phyloP scores from a whole-genome alignment of 2,329 filamentous ascomycete species.

The Ophiostoma angusticollis region DNA sequence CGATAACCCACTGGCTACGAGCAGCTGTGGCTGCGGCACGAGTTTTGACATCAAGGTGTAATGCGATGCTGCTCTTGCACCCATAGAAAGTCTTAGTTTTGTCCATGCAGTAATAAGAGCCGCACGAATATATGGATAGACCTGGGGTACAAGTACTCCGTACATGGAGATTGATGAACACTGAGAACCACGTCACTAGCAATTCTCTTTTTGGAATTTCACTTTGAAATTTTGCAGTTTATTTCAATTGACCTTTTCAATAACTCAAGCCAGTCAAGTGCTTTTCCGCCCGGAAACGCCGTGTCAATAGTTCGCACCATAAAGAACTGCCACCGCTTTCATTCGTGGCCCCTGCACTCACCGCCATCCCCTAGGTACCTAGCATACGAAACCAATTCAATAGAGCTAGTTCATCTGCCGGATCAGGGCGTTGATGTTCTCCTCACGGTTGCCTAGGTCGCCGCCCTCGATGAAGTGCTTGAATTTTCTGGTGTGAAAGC shows the following conservation, averaged over 20 bases:
- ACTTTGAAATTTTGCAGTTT: too few relatives aligned
- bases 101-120: too few relatives aligned
- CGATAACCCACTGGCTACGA: slow-evolving; percentile 82
- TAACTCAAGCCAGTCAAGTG: slow-evolving; percentile 3
- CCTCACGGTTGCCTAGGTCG: slow-evolving; percentile 97
- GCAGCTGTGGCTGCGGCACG: slow-evolving; percentile 92
- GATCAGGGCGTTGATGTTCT: slow-evolving; percentile 92
- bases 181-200: too few relatives aligned
- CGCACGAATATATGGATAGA: too few relatives aligned
- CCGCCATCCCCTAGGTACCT: too few relatives aligned
- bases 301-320: too few relatives aligned
- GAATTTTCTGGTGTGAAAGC: slow-evolving; percentile 95
- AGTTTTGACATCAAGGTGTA: slow-evolving; percentile 85
- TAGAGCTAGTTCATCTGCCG: slow-evolving; percentile 89
- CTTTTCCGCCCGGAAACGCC: slow-evolving; percentile 22
- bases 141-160: too few relatives aligned
- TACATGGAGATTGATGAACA: not conserved
- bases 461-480: slow-evolving; percentile 98
- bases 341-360: too few relatives aligned
- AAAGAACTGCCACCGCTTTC: too few relatives aligned
- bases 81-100: too few relatives aligned
- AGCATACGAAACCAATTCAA: slow-evolving; percentile 15
- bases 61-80: too few relatives aligned
- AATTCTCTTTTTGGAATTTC: too few relatives aligned
- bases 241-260: slow-evolving; percentile 4